Conservation (phyloP, 345 rosid species). For the Microthlaspi erraticum region DNA sequence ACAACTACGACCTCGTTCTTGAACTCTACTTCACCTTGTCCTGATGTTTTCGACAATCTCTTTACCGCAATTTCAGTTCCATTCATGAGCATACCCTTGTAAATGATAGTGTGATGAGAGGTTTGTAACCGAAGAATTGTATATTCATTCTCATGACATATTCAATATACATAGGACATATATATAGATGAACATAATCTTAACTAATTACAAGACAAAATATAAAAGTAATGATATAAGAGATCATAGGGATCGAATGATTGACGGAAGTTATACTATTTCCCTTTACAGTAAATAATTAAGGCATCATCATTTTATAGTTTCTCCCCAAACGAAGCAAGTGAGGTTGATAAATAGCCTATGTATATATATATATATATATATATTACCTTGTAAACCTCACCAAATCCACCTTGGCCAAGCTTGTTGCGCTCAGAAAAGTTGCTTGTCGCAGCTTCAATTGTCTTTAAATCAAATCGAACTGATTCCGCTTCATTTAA, state of each 20-base stretch:
- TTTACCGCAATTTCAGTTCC: conserved; percentile 57
- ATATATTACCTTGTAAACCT: conserved; percentile 56
- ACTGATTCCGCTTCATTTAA: conserved; percentile 48
- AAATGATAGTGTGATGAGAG: too few species aligned
- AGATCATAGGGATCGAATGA: too few species aligned
- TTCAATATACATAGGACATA: too few species aligned
- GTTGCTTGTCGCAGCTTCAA: conserved; percentile 8
- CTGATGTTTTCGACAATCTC: conserved; percentile 48
- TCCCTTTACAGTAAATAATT: too few species aligned
- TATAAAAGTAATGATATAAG: too few species aligned
- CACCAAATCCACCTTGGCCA: conserved; percentile 61
- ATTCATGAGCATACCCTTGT: conserved; percentile 29
- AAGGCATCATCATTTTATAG: not conserved
- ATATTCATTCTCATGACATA: too few species aligned
- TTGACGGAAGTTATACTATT: too few species aligned
- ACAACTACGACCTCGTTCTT: conserved; percentile 55
- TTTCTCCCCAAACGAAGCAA: not conserved
- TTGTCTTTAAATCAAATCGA: conserved; percentile 16
- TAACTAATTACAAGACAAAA: too few species aligned
- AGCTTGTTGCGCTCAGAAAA: conserved; percentile 20
- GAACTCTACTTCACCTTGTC: conserved; percentile 58
- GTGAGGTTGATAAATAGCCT: not conserved
- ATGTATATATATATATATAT: conserved; percentile 30
- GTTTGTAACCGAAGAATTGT: too few species aligned
- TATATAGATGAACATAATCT: too few species aligned